phyloP scores from a whole-genome alignment of 176 grass and related monocot genomes.

The Alopecurus myosuroides region DNA sequence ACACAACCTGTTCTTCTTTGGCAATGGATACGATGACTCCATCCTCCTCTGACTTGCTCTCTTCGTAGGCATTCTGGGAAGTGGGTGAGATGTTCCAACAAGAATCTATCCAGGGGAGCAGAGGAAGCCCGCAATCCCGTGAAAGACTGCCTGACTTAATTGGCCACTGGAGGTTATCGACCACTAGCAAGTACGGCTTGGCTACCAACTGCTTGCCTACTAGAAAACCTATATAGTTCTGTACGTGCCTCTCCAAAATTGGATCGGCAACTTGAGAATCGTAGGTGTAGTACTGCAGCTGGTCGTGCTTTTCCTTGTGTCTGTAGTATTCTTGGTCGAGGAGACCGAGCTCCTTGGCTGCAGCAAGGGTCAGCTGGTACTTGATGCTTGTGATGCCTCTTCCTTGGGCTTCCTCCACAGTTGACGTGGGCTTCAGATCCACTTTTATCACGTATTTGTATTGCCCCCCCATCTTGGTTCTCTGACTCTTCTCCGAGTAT shows the following conservation, averaged over 20 bases:
- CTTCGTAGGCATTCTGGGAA: neutral
- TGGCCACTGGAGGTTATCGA: neutral
- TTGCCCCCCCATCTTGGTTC: rapidly evolving
- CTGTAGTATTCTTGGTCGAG: neutral
- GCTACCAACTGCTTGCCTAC: rapidly evolving
- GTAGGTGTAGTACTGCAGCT: neutral
- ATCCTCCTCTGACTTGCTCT: neutral
- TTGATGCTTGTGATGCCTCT: rapidly evolving
- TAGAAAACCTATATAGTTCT: rapidly evolving
- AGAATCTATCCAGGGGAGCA: rapidly evolving
- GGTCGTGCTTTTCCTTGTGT: neutral
- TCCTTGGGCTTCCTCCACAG: neutral
- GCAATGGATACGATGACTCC: rapidly evolving
- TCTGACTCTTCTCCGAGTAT: rapidly evolving
- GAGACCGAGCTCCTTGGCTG: neutral
- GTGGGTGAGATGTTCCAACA: neutral
- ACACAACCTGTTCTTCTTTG: neutral
- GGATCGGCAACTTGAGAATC: rapidly evolving
- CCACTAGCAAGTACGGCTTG: neutral
- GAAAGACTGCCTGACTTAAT: rapidly evolving
- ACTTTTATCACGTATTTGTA: neutral
- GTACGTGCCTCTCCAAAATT: rapidly evolving
- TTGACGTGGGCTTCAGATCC: neutral
- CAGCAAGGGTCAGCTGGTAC: neutral
- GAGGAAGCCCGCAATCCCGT: neutral